These are phyloP conservation scores for Bothriochloa decipiens DNA, from an alignment of 176 grass and related monocot species.

Conservation along the genomic window DNA sequence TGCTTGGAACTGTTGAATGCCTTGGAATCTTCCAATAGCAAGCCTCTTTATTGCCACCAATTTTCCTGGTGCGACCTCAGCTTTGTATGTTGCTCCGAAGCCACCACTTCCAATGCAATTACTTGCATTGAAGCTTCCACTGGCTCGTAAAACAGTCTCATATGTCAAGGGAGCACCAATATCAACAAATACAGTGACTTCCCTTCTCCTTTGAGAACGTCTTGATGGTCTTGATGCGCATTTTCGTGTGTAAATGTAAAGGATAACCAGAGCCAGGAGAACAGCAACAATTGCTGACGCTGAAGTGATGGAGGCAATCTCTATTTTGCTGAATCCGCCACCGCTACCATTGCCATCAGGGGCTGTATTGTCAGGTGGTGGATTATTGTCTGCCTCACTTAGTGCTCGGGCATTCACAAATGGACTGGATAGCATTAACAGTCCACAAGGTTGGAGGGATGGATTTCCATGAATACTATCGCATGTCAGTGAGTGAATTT, in stretches of 20 bases:
- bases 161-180: constrained; percentile 81
- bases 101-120: constrained; percentile 97
- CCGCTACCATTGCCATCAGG: constrained; percentile 27
- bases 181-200: constrained; percentile 86
- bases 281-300: constrained; percentile 92
- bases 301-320: constrained; percentile 93
- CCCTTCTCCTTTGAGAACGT: constrained; percentile 59
- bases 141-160: constrained; percentile 80
- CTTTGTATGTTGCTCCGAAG: constrained; percentile 97
- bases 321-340: constrained; percentile 81
- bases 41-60: constrained; percentile 96
- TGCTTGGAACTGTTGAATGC: constrained; percentile 88
- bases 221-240: constrained; percentile 60
- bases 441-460: constrained; percentile 57
- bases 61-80: constrained; percentile 85
- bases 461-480: constrained; percentile 59
- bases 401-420: constrained; percentile 38
- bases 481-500: constrained; percentile 55
- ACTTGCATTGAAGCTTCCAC: constrained; percentile 81
- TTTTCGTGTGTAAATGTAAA: constrained; percentile 89
- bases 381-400: constrained; percentile 33
- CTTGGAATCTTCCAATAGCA: constrained; percentile 88
- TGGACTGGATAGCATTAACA: constrained; percentile 43
- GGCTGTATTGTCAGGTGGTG: constrained; percentile 44
- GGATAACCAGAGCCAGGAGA: constrained; percentile 75